Base-by-base conservation (phyloP, 495 filamentous ascomycete genomes). In the Aspergillus coremiiformis region DNA sequence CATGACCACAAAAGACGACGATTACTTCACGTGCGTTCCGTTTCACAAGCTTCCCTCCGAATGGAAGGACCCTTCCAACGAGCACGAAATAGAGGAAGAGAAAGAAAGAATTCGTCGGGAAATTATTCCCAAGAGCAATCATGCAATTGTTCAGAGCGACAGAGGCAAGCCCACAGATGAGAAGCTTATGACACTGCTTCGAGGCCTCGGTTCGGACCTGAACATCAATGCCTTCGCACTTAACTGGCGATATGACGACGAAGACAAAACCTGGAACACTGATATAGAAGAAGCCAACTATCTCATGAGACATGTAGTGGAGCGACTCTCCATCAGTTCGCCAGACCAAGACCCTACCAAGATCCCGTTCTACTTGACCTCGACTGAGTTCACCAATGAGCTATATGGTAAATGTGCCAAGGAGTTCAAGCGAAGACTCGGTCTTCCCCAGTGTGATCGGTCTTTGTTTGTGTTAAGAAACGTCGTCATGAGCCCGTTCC, bases 211-310 rank as follows among this genome's bases (percentile, higher is more conserved):
- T 3, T 71, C 69, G 2, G 73, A 78, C 37, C 59, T 74, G 24
- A 76, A 69, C 43, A 72, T 79, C 62, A 77, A 79, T 51, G 66
- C 65, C 7, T 74, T 78, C 55, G 58, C 66, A 0, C 56, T 66
- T 27, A 78, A 78, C 55, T 54, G 52, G 52, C 39, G 37, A 9
- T 41, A 20, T 2, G 37, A 58, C 4, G 59, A 70, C 42, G 47
- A 54, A 3, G 59, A 74, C 39, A 68, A 66, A 7, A 62, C 23
- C 1, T 60, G 70, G 26, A 77, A 76, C 52, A 61, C 55, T 5
- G 69, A 75, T 45, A 69, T 78, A n/a, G 73, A 75, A 51, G 70
- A 76, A 62, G 72, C 73, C 19, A 77, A 79, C 43, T 72, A 75
- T 49, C 61, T 78, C 33, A 77, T 72, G 57, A 56, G 47, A 39